Base-by-base conservation (phyloP, 257 asterid genomes). In the Solanum ahanhuiri region DNA sequence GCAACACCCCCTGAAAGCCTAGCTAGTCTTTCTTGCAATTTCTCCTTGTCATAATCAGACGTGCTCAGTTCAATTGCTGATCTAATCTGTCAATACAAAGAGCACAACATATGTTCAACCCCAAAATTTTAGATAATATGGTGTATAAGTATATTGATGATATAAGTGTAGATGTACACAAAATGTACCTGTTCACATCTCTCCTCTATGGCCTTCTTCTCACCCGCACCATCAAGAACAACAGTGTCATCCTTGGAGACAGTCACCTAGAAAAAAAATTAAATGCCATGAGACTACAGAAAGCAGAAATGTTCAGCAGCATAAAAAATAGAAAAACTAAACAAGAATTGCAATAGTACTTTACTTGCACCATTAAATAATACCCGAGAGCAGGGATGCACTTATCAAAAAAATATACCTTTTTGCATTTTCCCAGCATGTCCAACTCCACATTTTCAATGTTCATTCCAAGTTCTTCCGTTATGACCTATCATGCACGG, bases 1-100 rank as follows among this genome's bases (percentile, higher is more conserved):
- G 94, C 94, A 30, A 91, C 94, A 86, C 95, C 97, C 73, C 95
- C 95, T 28, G 95, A 93, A 45, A 93, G 95, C 87, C 91, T 93
- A 64, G 95, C 96, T 12, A 94, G 92, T 69, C 96, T 92, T 60
- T 92, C 95, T 79, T 93, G 93, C 51, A 94, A 87, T 90, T 92
- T 94, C 88, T 93, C 95, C 91, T 93, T 93, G 86, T 94, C 96
- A 35, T 91, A 91, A 45, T 91, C 93, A 67, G 93, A 92, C 39
- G 92, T 89, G 90, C 92, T 92, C 89, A 88, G 85, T 77, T 91
- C 96, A 22, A 92, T 87, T 51, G 87, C 87, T 87, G 94, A 91
- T 25, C 94, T 84, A 34, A 94, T 88, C 97, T 94, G 92, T 22
- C 64, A 86, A 70, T 39, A 85, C 45, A 39, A 60, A 86, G 64